Base-by-base conservation (phyloP, 2,329 filamentous ascomycete genomes). In the Xylariaceae sp. region DNA sequence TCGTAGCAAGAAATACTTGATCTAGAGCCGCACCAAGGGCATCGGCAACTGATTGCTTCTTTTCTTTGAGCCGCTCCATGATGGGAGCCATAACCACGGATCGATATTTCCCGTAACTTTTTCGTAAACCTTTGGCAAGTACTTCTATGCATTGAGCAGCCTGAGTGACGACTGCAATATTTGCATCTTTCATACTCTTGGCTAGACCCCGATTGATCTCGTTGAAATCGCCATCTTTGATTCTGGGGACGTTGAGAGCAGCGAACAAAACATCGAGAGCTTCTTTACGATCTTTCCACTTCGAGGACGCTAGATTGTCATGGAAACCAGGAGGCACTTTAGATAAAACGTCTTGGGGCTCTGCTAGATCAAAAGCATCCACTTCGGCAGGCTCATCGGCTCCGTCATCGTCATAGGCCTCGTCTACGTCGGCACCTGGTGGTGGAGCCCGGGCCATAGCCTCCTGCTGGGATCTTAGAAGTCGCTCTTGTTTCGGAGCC, bases 231-330 rank as follows among this genome's bases (percentile, higher is more conserved):
- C 82, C 88, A 56, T 97, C 92, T 66, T 95, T 94, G 65, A 98
- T 95, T 50, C 85, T 80, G 12, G 92, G 90, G 33, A 94, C 85
- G 57, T 95, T 94, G 44, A 95, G 68, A 3, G 82, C 76, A 12
- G 79, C 79, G 56, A 84, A 85, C 0, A 96, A 75, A 8, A 81
- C 88, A 50, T 98, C 93, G 3, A 97, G 75, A 0, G 88, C 88
- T 56, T 98, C 93, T 67, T 98, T 98, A 50, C 93, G 79, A 56
- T 98, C 94, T 64, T 98, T 98, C 93, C 93, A 98, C 65, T 98
- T 98, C 1, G 91, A 85, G 8, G 92, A 97, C 0, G 79, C 85
- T 22, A 98, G 72, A 48, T 86, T 83, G 19, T 98, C 93, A 54
- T 81, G 77, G 54, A 96, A 91, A 63, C 90, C 83, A 32, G 82